A percentile compares a stretch with the other conserved stretches of the same genome.
Conservation (phyloP, 352 stramenopile genomes). For the Hyaloperonospora brassicae region DNA sequence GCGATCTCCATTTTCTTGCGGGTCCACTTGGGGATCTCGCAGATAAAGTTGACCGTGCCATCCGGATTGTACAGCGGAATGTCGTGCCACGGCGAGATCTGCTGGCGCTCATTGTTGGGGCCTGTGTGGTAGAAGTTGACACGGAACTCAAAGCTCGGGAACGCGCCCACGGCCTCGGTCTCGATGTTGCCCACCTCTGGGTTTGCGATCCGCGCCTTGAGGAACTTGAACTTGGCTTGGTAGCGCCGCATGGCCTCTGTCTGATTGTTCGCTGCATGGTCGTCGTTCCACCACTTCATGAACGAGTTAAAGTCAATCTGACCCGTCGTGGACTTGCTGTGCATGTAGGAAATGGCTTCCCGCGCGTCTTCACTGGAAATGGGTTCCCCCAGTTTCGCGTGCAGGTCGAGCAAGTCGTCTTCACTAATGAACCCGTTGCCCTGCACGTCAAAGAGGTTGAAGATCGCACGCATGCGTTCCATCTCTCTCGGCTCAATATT, state of each 20-base stretch:
- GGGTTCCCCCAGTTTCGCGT: conserved; percentile 76
- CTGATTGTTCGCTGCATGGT: conserved; percentile 56
- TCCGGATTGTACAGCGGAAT: conserved; percentile 92
- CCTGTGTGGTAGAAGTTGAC: conserved; percentile 87
- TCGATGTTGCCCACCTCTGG: conserved; percentile 74
- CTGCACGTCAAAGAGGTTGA: conserved; percentile 76
- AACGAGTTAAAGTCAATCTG: conserved; percentile 82
- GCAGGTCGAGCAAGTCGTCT: conserved; percentile 68
- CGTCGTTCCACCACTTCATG: conserved; percentile 87
- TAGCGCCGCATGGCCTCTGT: conserved; percentile 79
- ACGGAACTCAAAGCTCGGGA: conserved; percentile 84
- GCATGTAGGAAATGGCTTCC: conserved; percentile 68
- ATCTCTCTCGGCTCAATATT: conserved; percentile 76
- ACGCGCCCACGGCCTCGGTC: conserved; percentile 66
- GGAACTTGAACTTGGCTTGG: conserved; percentile 86
- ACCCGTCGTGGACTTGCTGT: conserved; percentile 38
- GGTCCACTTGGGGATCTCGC: conserved; percentile 98
- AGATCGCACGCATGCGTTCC: conserved; percentile 82
- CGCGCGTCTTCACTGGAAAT: conserved; percentile 67
- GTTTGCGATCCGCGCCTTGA: conserved; percentile 82
- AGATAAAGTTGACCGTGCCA: conserved; percentile 84
- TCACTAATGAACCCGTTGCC: conserved; percentile 72
- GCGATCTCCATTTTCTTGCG: conserved; percentile 99
- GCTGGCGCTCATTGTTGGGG: conserved; percentile 55
- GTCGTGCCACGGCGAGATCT: conserved; percentile 98